Conservation (phyloP, 192 early-diverging fungal species). For the Gonapodya prolifera region DNA sequence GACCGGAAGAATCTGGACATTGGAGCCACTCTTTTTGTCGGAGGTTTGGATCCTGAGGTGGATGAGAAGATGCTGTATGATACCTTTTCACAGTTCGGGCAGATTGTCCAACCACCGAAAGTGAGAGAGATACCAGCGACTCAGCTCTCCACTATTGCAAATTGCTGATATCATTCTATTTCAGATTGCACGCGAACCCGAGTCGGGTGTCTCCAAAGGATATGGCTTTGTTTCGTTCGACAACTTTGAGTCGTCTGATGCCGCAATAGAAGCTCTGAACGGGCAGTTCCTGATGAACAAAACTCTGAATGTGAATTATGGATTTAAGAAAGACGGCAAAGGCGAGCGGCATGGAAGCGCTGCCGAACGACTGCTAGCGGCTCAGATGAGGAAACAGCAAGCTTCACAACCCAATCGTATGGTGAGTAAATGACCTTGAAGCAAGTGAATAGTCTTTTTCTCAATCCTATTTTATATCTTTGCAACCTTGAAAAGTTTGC, state of each 20-base stretch:
- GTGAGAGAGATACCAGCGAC: slow-evolving; percentile 14
- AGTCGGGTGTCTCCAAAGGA: slow-evolving; percentile 75
- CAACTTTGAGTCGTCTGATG: slow-evolving; percentile 90
- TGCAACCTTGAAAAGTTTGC: too few species aligned
- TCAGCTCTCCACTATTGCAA: not conserved
- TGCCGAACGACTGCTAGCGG: slow-evolving; percentile 87
- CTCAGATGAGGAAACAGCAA: slow-evolving; percentile 72
- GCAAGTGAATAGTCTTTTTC: too few species aligned
- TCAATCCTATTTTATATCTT: too few species aligned
- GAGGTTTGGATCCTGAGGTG: slow-evolving; percentile 81
- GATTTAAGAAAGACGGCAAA: slow-evolving; percentile 97
- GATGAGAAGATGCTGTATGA: slow-evolving; percentile 78
- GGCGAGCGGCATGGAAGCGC: slow-evolving; percentile 94
- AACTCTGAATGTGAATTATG: slow-evolving; percentile 78
- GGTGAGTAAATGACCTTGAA: too few species aligned
- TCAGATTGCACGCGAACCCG: slow-evolving; percentile 67
- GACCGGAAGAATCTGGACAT: slow-evolving; percentile 80
- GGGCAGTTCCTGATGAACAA: slow-evolving; percentile 93
- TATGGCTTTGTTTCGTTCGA: slow-evolving; percentile 88
- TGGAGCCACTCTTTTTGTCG: slow-evolving; percentile 91
- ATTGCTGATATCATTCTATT: not conserved
- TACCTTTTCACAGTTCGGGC: slow-evolving; percentile 90
- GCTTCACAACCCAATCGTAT: slow-evolving; percentile 10
- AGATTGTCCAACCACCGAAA: slow-evolving; percentile 73
- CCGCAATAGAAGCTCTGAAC: slow-evolving; percentile 97